Evolutionary conservation across 768 basidiomycete species (phyloP).

Genomic region (Psilocybe subaeruginosa): DNA sequence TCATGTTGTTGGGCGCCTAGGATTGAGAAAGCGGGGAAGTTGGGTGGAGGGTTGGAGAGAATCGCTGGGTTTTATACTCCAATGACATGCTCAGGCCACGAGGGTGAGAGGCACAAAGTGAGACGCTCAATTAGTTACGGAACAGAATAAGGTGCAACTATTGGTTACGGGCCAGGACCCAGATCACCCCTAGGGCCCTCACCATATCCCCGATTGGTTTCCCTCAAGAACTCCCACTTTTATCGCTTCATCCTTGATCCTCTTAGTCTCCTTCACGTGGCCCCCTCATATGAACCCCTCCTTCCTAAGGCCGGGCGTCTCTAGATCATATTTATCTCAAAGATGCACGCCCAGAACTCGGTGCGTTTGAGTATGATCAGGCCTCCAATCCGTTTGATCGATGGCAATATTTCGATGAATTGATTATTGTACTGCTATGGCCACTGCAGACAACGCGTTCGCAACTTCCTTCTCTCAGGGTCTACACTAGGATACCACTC

Average conservation of each 20-base stretch:
- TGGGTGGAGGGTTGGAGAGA: neutral
- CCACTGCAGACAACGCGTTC: neutral
- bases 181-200: conserved; percentile 2
- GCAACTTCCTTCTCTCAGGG: no score
- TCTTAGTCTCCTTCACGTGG: conserved; percentile 5
- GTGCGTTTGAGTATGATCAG: neutral
- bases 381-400: neutral
- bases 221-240: neutral
- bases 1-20: conserved; percentile 2
- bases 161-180: neutral
- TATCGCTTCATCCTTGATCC: conserved; percentile 10
- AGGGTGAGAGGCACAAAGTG: conserved; percentile 31
- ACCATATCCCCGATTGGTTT: neutral
- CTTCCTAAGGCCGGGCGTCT: conserved; percentile 1
- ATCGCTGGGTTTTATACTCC: conserved; percentile 33
- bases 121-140: conserved; percentile 26
- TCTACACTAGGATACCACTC: no score
- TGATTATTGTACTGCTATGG: neutral
- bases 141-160: conserved; percentile 18
- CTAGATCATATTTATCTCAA: neutral
- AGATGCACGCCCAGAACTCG: neutral
- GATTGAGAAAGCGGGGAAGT: neutral
- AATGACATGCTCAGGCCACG: conserved; percentile 41
- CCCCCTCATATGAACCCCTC: neutral
- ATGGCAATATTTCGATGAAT: neutral